phyloP scores from a whole-genome alignment of 768 basidiomycete species.

The Pleurotus sapidus region DNA sequence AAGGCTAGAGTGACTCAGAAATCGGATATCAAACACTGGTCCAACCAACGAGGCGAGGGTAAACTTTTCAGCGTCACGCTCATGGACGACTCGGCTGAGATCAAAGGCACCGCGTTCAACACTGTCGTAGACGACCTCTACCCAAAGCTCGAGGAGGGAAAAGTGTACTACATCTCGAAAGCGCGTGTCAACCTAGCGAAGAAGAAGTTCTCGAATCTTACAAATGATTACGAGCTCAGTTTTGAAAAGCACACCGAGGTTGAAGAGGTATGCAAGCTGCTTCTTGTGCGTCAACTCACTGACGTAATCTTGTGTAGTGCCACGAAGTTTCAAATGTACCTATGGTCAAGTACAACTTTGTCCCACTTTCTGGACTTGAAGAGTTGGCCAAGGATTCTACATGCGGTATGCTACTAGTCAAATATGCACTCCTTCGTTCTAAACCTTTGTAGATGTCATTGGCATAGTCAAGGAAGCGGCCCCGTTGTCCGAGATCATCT shows the following conservation, averaged over 20 bases:
- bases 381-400: conserved; percentile 73
- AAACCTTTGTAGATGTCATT: conserved; percentile 60
- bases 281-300: background rate
- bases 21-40: conserved; percentile 86
- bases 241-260: conserved; percentile 85
- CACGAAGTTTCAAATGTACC: conserved; percentile 76
- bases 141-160: conserved; percentile 84
- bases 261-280: conserved; percentile 59
- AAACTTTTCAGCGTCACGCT: conserved; percentile 91
- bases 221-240: conserved; percentile 90
- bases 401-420: conserved; percentile 54
- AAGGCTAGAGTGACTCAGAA: conserved; percentile 91
- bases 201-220: conserved; percentile 89
- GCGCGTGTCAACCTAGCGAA: conserved; percentile 94
- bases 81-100: conserved; percentile 94
- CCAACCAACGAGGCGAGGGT: conserved; percentile 88
- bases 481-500: conserved; percentile 65
- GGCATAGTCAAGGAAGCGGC: conserved; percentile 80
- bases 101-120: conserved; percentile 91
- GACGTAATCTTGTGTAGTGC: conserved; percentile 50
- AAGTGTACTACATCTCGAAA: conserved; percentile 89
- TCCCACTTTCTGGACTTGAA: conserved; percentile 59
- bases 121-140: conserved; percentile 78
- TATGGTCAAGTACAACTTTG: conserved; percentile 81
- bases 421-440: background rate